Percentiles rank a stretch among this genome's conserved stretches.
Conservation (phyloP, 805 yeast genomes). For the Blastobotrys americana region DNA sequence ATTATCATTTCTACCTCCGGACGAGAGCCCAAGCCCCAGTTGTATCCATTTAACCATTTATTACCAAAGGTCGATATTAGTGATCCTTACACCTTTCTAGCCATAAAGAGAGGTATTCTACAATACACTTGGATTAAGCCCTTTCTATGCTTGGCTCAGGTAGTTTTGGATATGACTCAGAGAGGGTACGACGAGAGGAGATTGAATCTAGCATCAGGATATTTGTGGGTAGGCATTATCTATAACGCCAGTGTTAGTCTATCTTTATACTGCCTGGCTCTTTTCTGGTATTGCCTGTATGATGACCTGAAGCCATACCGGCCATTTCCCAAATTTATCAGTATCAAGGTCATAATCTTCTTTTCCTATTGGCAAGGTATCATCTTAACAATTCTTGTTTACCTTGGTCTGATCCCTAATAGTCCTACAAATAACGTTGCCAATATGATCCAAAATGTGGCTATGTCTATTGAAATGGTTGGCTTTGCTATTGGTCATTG, state of each 20-base stretch:
- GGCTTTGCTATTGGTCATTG: slow-evolving; percentile 87
- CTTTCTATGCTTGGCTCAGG: slow-evolving; percentile 52
- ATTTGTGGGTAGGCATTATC: slow-evolving; percentile 56
- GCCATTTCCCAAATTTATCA: slow-evolving; percentile 87
- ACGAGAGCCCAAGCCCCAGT: slow-evolving; percentile 61
- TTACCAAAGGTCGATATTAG: slow-evolving; percentile 65
- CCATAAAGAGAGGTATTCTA: slow-evolving; percentile 73
- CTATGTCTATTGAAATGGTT: slow-evolving; percentile 75
- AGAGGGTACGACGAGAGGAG: slow-evolving; percentile 48
- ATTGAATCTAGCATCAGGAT: slow-evolving; percentile 42
- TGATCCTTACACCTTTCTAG: slow-evolving; percentile 72
- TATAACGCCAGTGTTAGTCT: slow-evolving; percentile 77
- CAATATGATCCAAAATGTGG: slow-evolving; percentile 62
- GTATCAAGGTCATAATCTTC: slow-evolving; percentile 89
- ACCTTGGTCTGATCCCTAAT: slow-evolving; percentile 28
- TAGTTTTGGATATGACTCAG: slow-evolving; percentile 37
- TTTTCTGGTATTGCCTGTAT: slow-evolving; percentile 90
- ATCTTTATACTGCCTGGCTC: slow-evolving; percentile 76
- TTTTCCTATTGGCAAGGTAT: slow-evolving; percentile 98
- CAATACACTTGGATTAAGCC: slow-evolving; percentile 97
- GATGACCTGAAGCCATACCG: slow-evolving; percentile 66
- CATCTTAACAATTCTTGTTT: slow-evolving; percentile 39
- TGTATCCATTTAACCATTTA: slow-evolving; percentile 43
- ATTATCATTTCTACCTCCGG: slow-evolving; percentile 69
- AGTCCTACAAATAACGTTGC: slow-evolving; percentile 38